Base-by-base conservation (phyloP, 441 rosid genomes). In the Erodium trifolium region DNA sequence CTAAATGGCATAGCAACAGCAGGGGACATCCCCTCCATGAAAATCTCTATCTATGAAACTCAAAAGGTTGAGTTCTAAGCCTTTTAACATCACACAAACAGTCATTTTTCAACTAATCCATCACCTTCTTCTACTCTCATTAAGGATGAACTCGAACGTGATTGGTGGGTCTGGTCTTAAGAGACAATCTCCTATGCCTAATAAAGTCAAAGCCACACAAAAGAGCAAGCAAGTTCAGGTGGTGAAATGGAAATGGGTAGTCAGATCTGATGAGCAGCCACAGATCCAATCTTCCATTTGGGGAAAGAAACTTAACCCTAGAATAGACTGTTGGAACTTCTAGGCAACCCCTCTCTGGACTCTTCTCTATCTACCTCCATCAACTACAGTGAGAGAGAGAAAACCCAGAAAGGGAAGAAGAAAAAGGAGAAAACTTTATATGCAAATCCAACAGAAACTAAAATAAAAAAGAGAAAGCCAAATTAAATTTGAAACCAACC, bases 21-120 rank as follows among this genome's bases (percentile, higher is more conserved):
- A 73, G 71, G 49, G 77, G 75, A 77, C 87, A 88, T 88, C 83
- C 79, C 88, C 85, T 83, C 86, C 88, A 82, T 88, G 82, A 73
- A 80, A 81, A 82, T 81, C 87, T 74, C 73, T 82, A 67, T 75
- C 82, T 62, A 17, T 67, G 71, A 63, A 71, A 81, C 51, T 72
- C 78, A 78, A 75, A 80, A 82, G 78, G 82, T 80, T 65, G 69
- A 77, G 79, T 77, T 65, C 79, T 73, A 76, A 73, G 70, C 78
- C 80, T 73, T 68, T 74, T 29, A 78, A 67, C 80, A 76, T 51
- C 73, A 80, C 76, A 76, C 70, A 78, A 66, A 78, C 82, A 77
- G 80, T 83, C 92, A 87, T 85, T 75, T 65, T 84, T 75, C 78
- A 83, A 75, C 74, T 72, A 85, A 77, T 70, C 57, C 70, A 71